A percentile compares a stretch with the other conserved stretches of the same genome.
phyloP scores from a whole-genome alignment of 805 yeast genomes.

The Candida ovalis region DNA sequence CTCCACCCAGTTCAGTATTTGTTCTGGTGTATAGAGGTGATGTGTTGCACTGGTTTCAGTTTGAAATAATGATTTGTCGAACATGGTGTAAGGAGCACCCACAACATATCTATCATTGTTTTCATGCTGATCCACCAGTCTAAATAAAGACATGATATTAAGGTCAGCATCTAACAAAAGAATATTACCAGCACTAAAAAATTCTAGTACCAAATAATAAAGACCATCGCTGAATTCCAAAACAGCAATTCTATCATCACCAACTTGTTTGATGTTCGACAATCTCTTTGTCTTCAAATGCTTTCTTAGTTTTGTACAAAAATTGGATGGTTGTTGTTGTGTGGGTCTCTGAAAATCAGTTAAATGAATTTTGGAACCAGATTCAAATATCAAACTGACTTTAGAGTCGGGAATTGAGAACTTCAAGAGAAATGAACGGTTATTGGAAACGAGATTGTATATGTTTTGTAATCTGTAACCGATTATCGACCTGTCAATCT shows the following conservation, averaged over 20 bases:
- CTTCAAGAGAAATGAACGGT: slow-evolving; percentile 71
- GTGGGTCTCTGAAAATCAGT: slow-evolving; percentile 81
- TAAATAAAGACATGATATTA: slow-evolving; percentile 68
- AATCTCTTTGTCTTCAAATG: slow-evolving; percentile 79
- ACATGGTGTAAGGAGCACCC: slow-evolving; percentile 65
- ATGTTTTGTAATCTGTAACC: slow-evolving; percentile 79
- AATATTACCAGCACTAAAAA: slow-evolving; percentile 93
- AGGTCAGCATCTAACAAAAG: slow-evolving; percentile 66
- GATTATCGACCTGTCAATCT: slow-evolving; percentile 52
- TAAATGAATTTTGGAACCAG: slow-evolving; percentile 76
- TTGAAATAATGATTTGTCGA: slow-evolving; percentile 48
- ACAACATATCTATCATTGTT: slow-evolving; percentile 65
- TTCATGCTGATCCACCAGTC: slow-evolving; percentile 73
- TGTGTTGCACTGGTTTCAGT: slow-evolving; percentile 3
- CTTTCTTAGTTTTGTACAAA: slow-evolving; percentile 81
- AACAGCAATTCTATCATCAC: slow-evolving; percentile 79
- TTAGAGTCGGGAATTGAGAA: slow-evolving; percentile 84
- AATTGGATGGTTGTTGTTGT: slow-evolving; percentile 78
- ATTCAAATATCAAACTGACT: slow-evolving; percentile 70
- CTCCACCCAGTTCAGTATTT: slow-evolving; percentile 38
- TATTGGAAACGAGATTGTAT: slow-evolving; percentile 70
- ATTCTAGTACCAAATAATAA: slow-evolving; percentile 76
- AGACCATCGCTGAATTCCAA: slow-evolving; percentile 81
- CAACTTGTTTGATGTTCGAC: slow-evolving; percentile 67
- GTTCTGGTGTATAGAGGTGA: slow-evolving; percentile 28